Evolutionary conservation across 2,329 filamentous ascomycete species (phyloP).

Genomic region (Amylocarpus encephaloides): DNA sequence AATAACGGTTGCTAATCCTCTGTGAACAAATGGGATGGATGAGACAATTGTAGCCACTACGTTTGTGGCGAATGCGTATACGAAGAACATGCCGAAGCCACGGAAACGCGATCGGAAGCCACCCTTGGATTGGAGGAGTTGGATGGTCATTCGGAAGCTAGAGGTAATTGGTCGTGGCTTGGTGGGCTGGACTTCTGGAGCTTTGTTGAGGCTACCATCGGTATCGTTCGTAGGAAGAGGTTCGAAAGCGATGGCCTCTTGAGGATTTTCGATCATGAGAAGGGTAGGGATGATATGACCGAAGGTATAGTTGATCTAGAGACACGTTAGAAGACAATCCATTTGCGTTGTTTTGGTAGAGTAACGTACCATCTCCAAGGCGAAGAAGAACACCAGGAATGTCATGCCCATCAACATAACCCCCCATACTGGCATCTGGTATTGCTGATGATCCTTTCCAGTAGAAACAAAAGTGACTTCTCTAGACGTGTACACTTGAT

Average conservation of each 20-base stretch:
- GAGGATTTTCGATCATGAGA: slow-evolving; percentile 54
- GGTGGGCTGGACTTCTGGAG: slow-evolving; percentile 39
- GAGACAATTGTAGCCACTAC: slow-evolving; percentile 33
- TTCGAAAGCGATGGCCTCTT: slow-evolving; percentile 44
- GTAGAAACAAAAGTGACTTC: background rate
- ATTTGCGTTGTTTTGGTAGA: background rate
- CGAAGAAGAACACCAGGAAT: slow-evolving; percentile 10
- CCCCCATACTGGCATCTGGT: slow-evolving; percentile 23
- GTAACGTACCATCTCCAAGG: slow-evolving; percentile 15
- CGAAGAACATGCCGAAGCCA: slow-evolving; percentile 49
- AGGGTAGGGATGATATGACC: slow-evolving; percentile 54
- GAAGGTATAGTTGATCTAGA: slow-evolving; percentile 50
- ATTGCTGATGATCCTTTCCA: background rate
- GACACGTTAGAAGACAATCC: slow-evolving; percentile 9
- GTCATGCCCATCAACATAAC: slow-evolving; percentile 11
- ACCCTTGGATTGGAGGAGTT: slow-evolving; percentile 55
- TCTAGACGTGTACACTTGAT: background rate
- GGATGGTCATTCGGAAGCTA: slow-evolving; percentile 50
- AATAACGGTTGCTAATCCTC: slow-evolving; percentile 46
- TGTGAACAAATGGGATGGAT: slow-evolving; percentile 37
- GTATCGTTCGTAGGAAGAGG: slow-evolving; percentile 31
- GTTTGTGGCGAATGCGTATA: slow-evolving; percentile 38
- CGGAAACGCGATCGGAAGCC: slow-evolving; percentile 65
- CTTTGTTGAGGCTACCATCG: slow-evolving; percentile 28
- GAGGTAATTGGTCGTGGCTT: slow-evolving; percentile 54